Percentiles rank a stretch among this genome's conserved stretches.
phyloP scores from a whole-genome alignment of 2,329 filamentous ascomycete species.

The Aspergillus aculeatus region DNA sequence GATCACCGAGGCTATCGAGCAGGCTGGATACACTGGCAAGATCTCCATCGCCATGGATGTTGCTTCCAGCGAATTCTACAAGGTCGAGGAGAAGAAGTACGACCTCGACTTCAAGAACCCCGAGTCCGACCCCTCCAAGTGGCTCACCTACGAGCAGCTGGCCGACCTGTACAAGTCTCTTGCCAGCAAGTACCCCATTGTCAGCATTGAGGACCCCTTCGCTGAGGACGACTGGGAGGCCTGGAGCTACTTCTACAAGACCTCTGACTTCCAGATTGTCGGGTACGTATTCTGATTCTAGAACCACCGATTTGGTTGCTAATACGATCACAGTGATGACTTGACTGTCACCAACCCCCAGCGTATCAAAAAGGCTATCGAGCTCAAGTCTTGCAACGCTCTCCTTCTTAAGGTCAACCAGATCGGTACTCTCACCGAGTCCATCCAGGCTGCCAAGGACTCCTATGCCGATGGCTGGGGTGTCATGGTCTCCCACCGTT shows the following conservation, averaged over 20 bases:
- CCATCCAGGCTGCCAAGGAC: constrained; percentile 98
- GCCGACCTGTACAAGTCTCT: constrained; percentile 87
- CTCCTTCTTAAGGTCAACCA: constrained; percentile 99
- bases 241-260: constrained; percentile 99
- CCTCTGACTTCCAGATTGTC: constrained; percentile 96
- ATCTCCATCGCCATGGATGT: constrained; percentile 99
- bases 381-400: constrained; percentile 97
- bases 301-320: neutral
- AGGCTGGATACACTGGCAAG: constrained; percentile 92
- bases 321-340: constrained; percentile 65
- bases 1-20: constrained; percentile 89
- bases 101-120: constrained; percentile 99
- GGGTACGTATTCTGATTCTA: constrained; percentile 47
- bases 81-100: constrained; percentile 96
- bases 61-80: constrained; percentile 99
- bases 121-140: constrained; percentile 91
- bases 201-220: constrained; percentile 98
- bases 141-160: constrained; percentile 97
- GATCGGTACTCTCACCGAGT: constrained; percentile 98
- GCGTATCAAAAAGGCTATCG: constrained; percentile 99
- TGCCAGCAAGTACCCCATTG: constrained; percentile 93
- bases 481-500: constrained; percentile 99
- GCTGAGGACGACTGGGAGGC: constrained; percentile 99
- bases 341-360: constrained; percentile 98
- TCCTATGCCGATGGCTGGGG: constrained; percentile 94